Conservation (phyloP, 129 eudicot species). For the Artemisia annua region DNA sequence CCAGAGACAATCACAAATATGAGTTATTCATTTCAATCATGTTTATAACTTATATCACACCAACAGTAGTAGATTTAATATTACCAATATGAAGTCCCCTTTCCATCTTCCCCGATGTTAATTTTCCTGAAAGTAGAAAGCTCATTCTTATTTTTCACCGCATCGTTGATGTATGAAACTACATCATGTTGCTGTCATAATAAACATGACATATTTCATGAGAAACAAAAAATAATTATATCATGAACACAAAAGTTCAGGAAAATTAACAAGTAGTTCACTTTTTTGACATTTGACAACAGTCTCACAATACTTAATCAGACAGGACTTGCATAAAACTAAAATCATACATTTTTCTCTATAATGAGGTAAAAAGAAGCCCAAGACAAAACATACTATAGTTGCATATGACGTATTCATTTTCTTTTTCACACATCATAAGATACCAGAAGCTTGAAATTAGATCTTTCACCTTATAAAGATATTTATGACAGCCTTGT, state of each 20-base stretch:
- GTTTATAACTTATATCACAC: background rate
- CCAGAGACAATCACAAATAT: constrained; percentile 8
- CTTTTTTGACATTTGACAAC: background rate
- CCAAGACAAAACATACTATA: constrained; percentile 1
- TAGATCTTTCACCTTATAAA: background rate
- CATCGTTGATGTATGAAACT: constrained; percentile 51
- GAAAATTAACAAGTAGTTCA: background rate
- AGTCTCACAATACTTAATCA: background rate
- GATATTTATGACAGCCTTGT: background rate
- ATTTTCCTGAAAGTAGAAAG: constrained; percentile 55
- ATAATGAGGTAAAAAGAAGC: background rate
- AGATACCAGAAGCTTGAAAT: too few species aligned
- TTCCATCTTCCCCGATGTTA: constrained; percentile 60
- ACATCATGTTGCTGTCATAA: constrained; percentile 73
- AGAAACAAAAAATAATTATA: constrained; percentile 1
- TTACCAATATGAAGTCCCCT: constrained; percentile 70
- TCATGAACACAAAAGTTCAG: background rate
- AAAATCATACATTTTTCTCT: constrained; percentile 12
- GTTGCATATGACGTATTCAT: too few species aligned
- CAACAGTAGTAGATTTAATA: background rate
- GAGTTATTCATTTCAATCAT: background rate
- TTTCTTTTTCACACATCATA: too few species aligned
- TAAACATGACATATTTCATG: background rate
- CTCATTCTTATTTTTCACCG: constrained; percentile 49
- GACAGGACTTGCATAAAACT: constrained; percentile 3